Evolutionary conservation across 1,284 basidiomycete genomes (phyloP), one percentile per base, ranked within the genome.

Genomic region (Cutaneotrichosporon mucoides): DNA sequence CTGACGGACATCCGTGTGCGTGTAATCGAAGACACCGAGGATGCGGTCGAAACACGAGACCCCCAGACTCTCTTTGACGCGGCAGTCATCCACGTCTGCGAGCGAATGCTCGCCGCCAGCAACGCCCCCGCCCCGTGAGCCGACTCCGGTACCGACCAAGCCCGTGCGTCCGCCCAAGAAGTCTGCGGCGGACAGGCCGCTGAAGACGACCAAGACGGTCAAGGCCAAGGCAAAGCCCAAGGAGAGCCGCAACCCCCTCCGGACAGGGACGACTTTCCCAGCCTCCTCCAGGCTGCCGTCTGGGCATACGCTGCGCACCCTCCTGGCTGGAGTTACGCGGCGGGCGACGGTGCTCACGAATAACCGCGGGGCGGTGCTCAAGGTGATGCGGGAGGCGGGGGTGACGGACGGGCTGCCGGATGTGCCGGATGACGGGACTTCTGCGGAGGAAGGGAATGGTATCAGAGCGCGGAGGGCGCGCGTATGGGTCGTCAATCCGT

Each of bases 401-500:
- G 62, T 75, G 1, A 48, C 37, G 24, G 72, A 75, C 3, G 75
- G 75, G 0, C 52, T 73, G 8, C 66, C 67, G 1, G 59, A 53
- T 40, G 65, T 40, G 8, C 38, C 56, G 1, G 48, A 44, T 6
- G 54, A 34, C 3, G 45, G 42, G 5, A 43, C 11, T 24, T 24
- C 24, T 24, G 24, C 24, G 24, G 24, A 24, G 38, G 38, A 40
- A 40, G 38, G 38, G 38, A 40, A 12, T 24, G 24, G 24, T 24
- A 24, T 24, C 24, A 24, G 38, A 40, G 38, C 8, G 36, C 6
- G 36, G 37, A 16, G 51, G n/a, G 71, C 70, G 3, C 62, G 61
- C 5, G 55, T 75, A 13, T 76, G 75, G 75, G 70, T 76, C 4
- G 72, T 76, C 38, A 75, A 76, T 51, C 72, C 75, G 5, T 66